Evolutionary conservation across 768 basidiomycete genomes (phyloP), one percentile per base, ranked within the genome.

Genomic region (Amanita subjunquillea): DNA sequence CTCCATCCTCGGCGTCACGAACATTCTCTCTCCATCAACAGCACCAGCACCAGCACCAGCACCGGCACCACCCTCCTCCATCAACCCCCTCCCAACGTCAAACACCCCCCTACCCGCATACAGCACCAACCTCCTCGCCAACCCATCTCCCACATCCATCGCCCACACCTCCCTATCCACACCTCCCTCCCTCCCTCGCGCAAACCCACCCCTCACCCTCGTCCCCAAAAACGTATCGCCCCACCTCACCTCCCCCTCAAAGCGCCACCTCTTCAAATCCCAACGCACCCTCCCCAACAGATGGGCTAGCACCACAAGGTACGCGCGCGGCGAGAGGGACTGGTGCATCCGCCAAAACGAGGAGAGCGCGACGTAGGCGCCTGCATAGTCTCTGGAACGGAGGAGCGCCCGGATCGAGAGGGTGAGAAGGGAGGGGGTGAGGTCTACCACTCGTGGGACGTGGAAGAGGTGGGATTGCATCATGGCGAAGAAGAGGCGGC

Each of bases 401-500:
- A 81, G 60, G 56, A 78, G 76, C 0, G 70, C 64, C n/a, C 70
- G 69, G 4, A 82, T 64, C 1, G 71, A 69, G 25, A 68, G 57
- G 56, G 72, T 72, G 36, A 80, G 59, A 1, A 74, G 62, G 30
- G 63, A 67, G 0, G 65, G 62, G 15, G 62, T 65, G 12, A 69
- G 43, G 6, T 65, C 8, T 1, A 30, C 50, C 6, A 68, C 60
- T 0, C 65, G 65, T 4, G 51, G 36, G 15, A 17, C 13, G 2
- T 32, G 44, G 15, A 44, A 58, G 6, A 51, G 62, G 13, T 56
- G 55, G 54, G 63, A 68, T 10, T 56, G 23, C 50, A 77, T 60
- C 66, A 81, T 71, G 17, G 79, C 73, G 9, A 63, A 67, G 55
- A 71, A 78, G 41, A 81, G 65, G 6, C 57, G 57, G 12, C 78